Evolutionary conservation across 2,329 filamentous ascomycete species (phyloP), one percentile per base, ranked within the genome.

Genomic region (Sordariomycetes sp.): DNA sequence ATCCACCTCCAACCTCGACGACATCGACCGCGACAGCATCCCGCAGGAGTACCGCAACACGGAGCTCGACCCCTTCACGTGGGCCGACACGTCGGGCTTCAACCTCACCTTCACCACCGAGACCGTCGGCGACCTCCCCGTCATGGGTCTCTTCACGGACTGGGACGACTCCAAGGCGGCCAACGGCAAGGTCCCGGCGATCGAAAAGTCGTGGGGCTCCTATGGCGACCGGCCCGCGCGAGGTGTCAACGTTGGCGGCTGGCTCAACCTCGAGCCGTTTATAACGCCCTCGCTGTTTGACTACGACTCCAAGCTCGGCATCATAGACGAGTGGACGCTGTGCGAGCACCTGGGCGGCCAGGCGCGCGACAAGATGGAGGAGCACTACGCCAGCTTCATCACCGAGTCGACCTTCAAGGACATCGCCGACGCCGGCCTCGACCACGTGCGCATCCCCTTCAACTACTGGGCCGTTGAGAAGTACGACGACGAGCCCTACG

Each of bases 271-370:
- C 28, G 87, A 90, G 68, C 88, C 88, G 1, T 89, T 88, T 68
- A 90, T 90, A 64, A 87, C 84, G 1, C 88, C 88, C 0, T 90
- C 87, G 0, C 75, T 88, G 52, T 90, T 90, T 70, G 74, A 79
- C 57, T 65, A 69, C 40, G 86, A 62, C 57, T 12, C 12, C n/a
- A 10, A 34, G 2, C 56, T 59, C 10, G 66, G 65, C 40, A 61
- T 78, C 52, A 67, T 79, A 14, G 79, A 81, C 60, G 79, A 81
- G 62, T 80, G 73, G 64, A 80, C 78, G 0, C 68, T 80, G n/a
- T 68, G 69, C 24, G 59, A 81, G 62, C 72, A 74, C 53, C 71
- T 83, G 7, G 79, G 79, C 3, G 66, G 70, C 22, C 67, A 76
- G 53, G 71, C 71, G 1, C 75, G 76, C 3, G 69, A 70, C n/a